Base-by-base conservation (phyloP, 257 asterid genomes). In the Avicennia marina region DNA sequence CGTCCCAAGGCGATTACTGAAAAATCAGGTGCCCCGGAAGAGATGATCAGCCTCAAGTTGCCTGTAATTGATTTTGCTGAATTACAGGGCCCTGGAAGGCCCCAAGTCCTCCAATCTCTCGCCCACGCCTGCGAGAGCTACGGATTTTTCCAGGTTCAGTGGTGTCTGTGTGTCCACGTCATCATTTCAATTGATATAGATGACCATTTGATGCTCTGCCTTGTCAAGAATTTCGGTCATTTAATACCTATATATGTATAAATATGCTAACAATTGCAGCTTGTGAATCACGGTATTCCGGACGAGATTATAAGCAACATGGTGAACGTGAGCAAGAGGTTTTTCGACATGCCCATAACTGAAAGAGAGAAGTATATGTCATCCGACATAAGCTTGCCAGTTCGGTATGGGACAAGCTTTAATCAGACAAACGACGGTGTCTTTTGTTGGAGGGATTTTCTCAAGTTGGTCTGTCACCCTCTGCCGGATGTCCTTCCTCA, bases 81-180 rank as follows among this genome's bases (percentile, higher is more conserved):
- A 26, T 29, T 87, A 11, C 76, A 32, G 24, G 95, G 98, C 1
- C 78, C 89, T 15, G 72, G 76, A 46, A 64, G 96, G 19, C 9
- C 76, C 0, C 72, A 67, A 47, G 89, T 51, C 42, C 86, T 90
- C 7, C 5, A 72, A 2, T 72, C 94, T 20, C 87, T 90, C 1
- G 72, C 90, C 27, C 6, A 67, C 38, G 94, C 96, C 49, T 84
- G 96, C 46, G 66, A 84, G 62, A 81, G 69, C 64, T 82, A 69
- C 13, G 98, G 98, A 0, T 87, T 90, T 60, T 90, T 90, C 16
- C 98, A 90, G 94, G 95, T 87, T n/a, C n/a, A n/a, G n/a, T n/a
- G n/a, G n/a, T n/a, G n/a, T n/a, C n/a, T n/a, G n/a, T n/a, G n/a
- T n/a, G n/a, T n/a, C n/a, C n/a, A n/a, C n/a, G n/a, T n/a, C n/a